Evolutionary conservation across 805 yeast species (phyloP).

Genomic region (Starmerella davenportii): DNA sequence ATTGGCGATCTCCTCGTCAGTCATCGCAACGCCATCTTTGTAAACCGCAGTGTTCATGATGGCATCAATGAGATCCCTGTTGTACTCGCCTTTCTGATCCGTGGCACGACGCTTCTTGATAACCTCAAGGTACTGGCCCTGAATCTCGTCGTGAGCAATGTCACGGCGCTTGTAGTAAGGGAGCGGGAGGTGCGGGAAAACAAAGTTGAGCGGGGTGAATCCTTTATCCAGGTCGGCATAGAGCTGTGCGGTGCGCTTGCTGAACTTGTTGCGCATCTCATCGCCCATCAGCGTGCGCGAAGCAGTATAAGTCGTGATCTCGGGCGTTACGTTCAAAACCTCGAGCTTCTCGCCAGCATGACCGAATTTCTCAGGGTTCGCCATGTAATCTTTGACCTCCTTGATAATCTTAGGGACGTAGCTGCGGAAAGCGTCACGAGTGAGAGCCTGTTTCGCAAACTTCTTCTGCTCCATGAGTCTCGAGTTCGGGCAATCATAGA

Average conservation of each 20-base stretch:
- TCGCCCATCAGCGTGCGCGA: conserved; percentile 81
- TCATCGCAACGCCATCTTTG: conserved; percentile 86
- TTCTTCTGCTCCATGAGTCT: conserved; percentile 96
- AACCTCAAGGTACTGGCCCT: conserved; percentile 62
- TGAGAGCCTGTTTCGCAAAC: conserved; percentile 78
- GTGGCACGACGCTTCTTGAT: conserved; percentile 50
- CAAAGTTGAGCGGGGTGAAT: conserved; percentile 88
- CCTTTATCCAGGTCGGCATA: conserved; percentile 91
- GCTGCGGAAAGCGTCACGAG: conserved; percentile 60
- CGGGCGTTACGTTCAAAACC: conserved; percentile 77
- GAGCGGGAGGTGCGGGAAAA: conserved; percentile 82
- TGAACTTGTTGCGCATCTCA: conserved; percentile 70
- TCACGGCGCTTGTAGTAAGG: conserved; percentile 76
- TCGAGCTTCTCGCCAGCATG: conserved; percentile 19
- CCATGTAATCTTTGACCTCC: conserved; percentile 55
- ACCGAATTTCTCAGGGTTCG: conserved; percentile 22
- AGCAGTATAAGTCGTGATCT: conserved; percentile 90
- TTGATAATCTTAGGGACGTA: conserved; percentile 80
- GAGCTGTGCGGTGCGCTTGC: conserved; percentile 64
- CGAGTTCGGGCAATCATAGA: conserved; percentile 88
- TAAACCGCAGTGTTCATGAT: conserved; percentile 67
- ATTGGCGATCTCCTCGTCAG: conserved; percentile 88
- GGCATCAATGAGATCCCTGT: conserved; percentile 78
- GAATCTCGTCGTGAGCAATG: conserved; percentile 65
- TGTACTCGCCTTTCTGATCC: conserved; percentile 46